Base-by-base conservation (phyloP, 768 basidiomycete genomes). In the Tricholomella constricta region DNA sequence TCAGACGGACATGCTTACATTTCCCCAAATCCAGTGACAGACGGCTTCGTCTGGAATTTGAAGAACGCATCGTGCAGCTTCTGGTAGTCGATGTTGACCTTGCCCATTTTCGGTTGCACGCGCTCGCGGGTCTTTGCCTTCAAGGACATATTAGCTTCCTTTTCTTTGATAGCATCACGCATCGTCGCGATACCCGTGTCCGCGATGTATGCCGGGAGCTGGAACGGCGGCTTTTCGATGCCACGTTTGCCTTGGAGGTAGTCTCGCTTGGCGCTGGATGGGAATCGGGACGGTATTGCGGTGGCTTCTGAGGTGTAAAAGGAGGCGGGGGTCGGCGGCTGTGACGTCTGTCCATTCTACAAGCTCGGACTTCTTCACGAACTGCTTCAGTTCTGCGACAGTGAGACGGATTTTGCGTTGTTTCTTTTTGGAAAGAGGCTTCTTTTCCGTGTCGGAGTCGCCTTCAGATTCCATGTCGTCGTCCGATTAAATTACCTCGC, bases 161-260 rank as follows among this genome's bases (percentile, higher is more conserved):
- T 99, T 75, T 98, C 96, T 74, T 98, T 98, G 60, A 98, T 83
- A 15, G 95, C 96, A 66, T 99, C 97, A 59, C 96, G 77, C 86
- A 98, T 96, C 1, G 95, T 97, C n/a, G 94, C 97, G 65, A 99
- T 98, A 41, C 97, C 97, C 9, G 97, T 99, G 62, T 99, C 97
- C 29, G 96, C 97, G 56, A 99, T 99, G 69, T 95, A 98, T 19
- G 93, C 77, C 1, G 96, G 97, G 3, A 99, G 77, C 67, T 98
- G 94, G 73, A 97, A 99, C 6, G 93, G 91, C 0, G 97, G 90
- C 62, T 98, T 98, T 75, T 99, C 97, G 51, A 99, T 97, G 67
- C 97, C 97, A 42, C 94, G 83, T 78, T 99, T 99, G 14, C 96
- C 94, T 63, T 96, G 91, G n/a, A 99, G 78, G 64, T 98, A 99